phyloP scores from a whole-genome alignment of 345 rosid species.

The Hibiscus trionum region DNA sequence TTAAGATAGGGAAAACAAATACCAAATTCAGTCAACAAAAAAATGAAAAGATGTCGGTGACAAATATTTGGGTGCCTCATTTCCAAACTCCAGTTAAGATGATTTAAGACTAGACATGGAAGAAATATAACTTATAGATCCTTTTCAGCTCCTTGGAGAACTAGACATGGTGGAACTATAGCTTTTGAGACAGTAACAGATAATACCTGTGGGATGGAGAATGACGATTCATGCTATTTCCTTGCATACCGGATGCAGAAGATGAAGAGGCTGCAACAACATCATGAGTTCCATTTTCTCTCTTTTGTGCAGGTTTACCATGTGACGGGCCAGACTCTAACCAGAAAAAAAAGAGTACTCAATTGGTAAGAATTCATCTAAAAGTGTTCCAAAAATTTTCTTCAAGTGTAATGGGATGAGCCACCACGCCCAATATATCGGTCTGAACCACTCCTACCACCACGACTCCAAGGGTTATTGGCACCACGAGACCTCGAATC shows the following conservation, averaged over 20 bases:
- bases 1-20: neutral
- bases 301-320: conserved; percentile 59
- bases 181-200: neutral
- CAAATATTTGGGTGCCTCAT: neutral
- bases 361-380: neutral
- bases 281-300: conserved; percentile 65
- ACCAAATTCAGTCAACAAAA: conserved; percentile 4
- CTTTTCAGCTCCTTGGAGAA: neutral
- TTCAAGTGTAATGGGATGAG: too few relatives aligned
- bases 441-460: too few relatives aligned
- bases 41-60: neutral
- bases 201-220: conserved; percentile 54
- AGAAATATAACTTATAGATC: too few relatives aligned
- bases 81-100: neutral
- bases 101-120: too few relatives aligned
- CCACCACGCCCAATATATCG: too few relatives aligned
- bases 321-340: conserved; percentile 55
- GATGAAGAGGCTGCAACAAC: too few relatives aligned
- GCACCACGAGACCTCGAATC: too few relatives aligned
- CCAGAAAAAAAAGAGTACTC: conserved; percentile 16
- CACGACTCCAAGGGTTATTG: too few relatives aligned
- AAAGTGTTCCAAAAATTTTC: neutral
- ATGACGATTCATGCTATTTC: too few relatives aligned
- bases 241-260: too few relatives aligned
- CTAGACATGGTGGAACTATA: neutral